A percentile compares a stretch with the other conserved stretches of the same genome.
phyloP scores from a whole-genome alignment of 1,284 basidiomycete genomes.

The Leucoagaricus sp. region DNA sequence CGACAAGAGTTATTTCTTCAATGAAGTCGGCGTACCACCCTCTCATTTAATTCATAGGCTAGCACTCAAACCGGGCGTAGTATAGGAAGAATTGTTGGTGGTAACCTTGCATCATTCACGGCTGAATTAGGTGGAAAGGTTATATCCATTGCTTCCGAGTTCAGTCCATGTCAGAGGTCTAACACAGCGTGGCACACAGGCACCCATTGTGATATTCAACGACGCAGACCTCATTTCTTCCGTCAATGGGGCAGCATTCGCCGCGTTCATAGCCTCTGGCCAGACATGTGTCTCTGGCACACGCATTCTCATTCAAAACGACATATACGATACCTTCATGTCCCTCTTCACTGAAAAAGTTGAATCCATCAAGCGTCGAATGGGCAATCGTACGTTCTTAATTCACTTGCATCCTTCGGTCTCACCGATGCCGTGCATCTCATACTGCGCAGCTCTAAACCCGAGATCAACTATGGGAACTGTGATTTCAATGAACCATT shows the following conservation, averaged over 20 bases:
- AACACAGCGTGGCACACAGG: slow-evolving; percentile 39
- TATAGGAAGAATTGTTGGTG: slow-evolving; percentile 70
- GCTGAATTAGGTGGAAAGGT: slow-evolving; percentile 85
- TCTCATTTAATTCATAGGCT: slow-evolving; percentile 50
- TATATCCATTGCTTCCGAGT: neutral
- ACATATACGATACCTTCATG: slow-evolving; percentile 71
- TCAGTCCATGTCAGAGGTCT: neutral
- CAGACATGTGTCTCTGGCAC: slow-evolving; percentile 86
- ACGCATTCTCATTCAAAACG: slow-evolving; percentile 68
- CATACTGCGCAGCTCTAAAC: slow-evolving; percentile 56
- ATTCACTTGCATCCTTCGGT: slow-evolving; percentile 17
- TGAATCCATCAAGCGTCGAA: slow-evolving; percentile 58
- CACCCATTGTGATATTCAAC: slow-evolving; percentile 75
- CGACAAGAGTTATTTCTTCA: too few species aligned
- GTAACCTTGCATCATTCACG: slow-evolving; percentile 72
- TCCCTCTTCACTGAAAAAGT: slow-evolving; percentile 60
- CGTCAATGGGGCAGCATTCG: slow-evolving; percentile 79
- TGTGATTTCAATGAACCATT: slow-evolving; percentile 66
- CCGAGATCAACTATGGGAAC: slow-evolving; percentile 74
- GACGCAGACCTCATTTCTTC: slow-evolving; percentile 72
- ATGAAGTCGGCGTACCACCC: too few species aligned
- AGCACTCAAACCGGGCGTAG: slow-evolving; percentile 74
- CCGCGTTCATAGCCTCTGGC: slow-evolving; percentile 82
- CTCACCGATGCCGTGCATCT: neutral
- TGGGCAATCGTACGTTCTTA: slow-evolving; percentile 81